Base-by-base conservation (phyloP, 2,329 filamentous ascomycete species). In the Helminthosporium solani region DNA sequence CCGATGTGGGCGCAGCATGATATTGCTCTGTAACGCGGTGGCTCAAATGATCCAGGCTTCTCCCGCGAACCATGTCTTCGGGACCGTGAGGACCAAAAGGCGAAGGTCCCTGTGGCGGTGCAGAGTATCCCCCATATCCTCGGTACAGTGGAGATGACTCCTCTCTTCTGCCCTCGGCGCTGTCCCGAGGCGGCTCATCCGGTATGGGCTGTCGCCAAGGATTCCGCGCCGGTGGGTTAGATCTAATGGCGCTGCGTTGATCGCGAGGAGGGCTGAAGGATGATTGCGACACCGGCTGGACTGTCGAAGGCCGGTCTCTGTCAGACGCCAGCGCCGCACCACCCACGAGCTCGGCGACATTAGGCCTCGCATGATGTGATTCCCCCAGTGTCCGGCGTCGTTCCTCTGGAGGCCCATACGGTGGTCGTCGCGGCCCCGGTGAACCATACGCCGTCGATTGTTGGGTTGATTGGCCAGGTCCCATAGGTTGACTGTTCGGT, bases 401-500 rank as follows among this genome's bases (percentile, higher is more conserved):
- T 45, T 69, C 66, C 34, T 70, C 67, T 14, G 55, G 54, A 14
- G 54, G 57, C 4, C 64, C 64, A 41, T 64, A 66, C 7, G 40
- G 49, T 11, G 54, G 41, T 39, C 66, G 61, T 33, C 67, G 58
- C 5, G 58, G 56, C 28, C 54, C 57, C 8, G 57, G 40, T 12
- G 47, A 43, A 47, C 65, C 64, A 43, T 67, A 66, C 6, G 40
- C 20, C 4, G 53, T 56, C 6, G 49, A 38, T 1, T 67, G 63
- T 16, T 58, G 60, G 16, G 61, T 63, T 3, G 46, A 47, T 27
- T 56, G 49, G 20, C 56, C 61, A 33, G 54, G 56, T 7, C 59
- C 66, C 21, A 51, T 64, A 2, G 70, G 70, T 43, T 73, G 70
- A 44, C 70, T 73, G 41, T 67, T 72, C 12, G 70, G 70, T 20